These are phyloP conservation scores for Cucurbita argyrosperma DNA, from an alignment of 306 rosid genomes.

Conservation along the genomic window DNA sequence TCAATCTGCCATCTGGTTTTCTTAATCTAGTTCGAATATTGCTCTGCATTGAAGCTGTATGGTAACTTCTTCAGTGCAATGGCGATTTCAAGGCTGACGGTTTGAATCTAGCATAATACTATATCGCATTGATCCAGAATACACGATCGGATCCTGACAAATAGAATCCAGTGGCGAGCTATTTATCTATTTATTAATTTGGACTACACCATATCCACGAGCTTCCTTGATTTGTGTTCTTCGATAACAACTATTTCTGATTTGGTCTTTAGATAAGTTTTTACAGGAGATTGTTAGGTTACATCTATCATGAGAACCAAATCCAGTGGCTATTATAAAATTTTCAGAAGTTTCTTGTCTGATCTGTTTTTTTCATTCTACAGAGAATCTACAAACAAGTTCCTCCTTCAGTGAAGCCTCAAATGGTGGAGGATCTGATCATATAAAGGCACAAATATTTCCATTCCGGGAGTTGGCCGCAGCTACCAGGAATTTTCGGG, in stretches of 20 bases:
- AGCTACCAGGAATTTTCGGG: slow-evolving; percentile 80
- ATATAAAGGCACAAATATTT: slow-evolving; percentile 75
- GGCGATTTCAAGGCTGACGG: not conserved
- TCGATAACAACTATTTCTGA: not conserved
- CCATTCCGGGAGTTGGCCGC: slow-evolving; percentile 74
- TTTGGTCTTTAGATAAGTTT: not conserved
- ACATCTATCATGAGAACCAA: not conserved
- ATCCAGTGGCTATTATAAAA: not conserved
- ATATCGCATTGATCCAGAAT: not conserved
- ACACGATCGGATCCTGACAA: not conserved
- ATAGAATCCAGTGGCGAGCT: not conserved
- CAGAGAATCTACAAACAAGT: slow-evolving; percentile 42
- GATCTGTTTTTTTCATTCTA: slow-evolving; percentile 8
- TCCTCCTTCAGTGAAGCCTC: slow-evolving; percentile 35
- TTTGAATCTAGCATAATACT: not conserved
- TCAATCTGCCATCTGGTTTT: not conserved
- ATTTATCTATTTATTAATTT: not conserved
- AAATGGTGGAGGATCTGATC: slow-evolving; percentile 47
- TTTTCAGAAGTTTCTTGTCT: not conserved
- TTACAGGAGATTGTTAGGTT: not conserved
- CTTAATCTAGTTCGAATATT: not conserved
- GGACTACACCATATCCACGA: not conserved
- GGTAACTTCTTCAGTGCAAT: not conserved
- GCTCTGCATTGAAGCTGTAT: not conserved
- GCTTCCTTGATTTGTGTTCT: not conserved